Conservation (phyloP, 257 asterid species). For the Pogostemon cablin region DNA sequence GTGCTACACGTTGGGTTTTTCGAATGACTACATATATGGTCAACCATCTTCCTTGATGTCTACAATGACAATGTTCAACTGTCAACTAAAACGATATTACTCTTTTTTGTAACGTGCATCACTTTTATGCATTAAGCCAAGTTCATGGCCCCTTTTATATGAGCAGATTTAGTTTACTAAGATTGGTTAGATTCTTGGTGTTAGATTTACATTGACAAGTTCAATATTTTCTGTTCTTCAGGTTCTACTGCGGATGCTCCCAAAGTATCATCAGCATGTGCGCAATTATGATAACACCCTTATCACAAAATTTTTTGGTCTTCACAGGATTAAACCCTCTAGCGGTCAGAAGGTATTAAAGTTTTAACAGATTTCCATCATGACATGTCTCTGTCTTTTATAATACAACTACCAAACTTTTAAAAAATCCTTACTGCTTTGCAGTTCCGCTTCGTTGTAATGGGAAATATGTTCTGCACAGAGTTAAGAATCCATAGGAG, state of each 20-base stretch:
- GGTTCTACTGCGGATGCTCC: conserved; percentile 96
- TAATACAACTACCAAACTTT: not conserved
- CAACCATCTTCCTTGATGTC: no score
- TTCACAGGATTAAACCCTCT: conserved; percentile 93
- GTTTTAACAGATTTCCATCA: conserved; percentile 16
- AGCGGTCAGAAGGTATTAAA: conserved; percentile 90
- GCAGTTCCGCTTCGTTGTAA: conserved; percentile 95
- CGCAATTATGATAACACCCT: conserved; percentile 80
- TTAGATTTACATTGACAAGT: conserved; percentile 29
- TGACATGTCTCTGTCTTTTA: not conserved
- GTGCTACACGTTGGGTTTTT: not conserved
- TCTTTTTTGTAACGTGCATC: no score
- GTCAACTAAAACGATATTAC: no score
- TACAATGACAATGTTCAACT: no score
- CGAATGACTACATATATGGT: no score
- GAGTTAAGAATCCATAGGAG: conserved; percentile 90
- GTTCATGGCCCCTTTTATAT: not conserved
- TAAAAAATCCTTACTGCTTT: conserved; percentile 25
- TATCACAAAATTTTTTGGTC: conserved; percentile 94
- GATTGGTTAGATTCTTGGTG: not conserved
- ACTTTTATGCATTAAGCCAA: no score
- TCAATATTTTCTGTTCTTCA: conserved; percentile 35
- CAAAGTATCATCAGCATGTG: conserved; percentile 84
- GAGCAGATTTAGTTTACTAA: not conserved
- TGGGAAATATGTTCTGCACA: conserved; percentile 99